Conservation (phyloP, 495 filamentous ascomycete species). For the Chaetomidium leptoderma region DNA sequence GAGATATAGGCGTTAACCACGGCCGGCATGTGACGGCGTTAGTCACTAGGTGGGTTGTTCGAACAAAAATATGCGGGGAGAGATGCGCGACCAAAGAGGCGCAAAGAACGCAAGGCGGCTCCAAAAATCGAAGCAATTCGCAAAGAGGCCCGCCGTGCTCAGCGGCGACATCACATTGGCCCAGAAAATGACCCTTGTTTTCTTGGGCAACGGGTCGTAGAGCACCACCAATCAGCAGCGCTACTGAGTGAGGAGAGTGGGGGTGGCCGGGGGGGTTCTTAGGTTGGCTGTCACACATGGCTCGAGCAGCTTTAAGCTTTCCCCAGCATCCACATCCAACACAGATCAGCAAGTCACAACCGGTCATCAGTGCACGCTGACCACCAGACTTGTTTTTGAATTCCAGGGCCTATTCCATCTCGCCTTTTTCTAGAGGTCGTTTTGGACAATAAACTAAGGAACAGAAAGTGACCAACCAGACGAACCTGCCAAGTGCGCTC, state of each 20-base stretch:
- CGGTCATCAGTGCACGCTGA: background rate
- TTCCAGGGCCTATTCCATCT: background rate
- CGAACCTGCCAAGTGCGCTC: too few species aligned
- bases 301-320: background rate
- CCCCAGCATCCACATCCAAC: background rate
- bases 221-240: constrained; percentile 9
- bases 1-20: constrained; percentile 4
- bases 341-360: background rate
- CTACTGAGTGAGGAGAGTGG: too few species aligned
- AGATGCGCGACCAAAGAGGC: constrained; percentile 12
- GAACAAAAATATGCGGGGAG: background rate
- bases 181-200: constrained; percentile 1
- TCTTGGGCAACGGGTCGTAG: too few species aligned
- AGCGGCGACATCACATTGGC: constrained; percentile 14
- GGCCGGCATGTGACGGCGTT: background rate
- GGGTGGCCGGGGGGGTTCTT: too few species aligned
- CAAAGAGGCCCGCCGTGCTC: constrained; percentile 6
- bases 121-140: constrained; percentile 21
- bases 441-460: background rate
- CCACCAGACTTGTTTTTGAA: background rate
- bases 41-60: background rate
- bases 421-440: too few species aligned
- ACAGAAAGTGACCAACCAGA: too few species aligned
- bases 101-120: constrained; percentile 6
- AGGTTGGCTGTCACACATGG: background rate